phyloP scores from a whole-genome alignment of 768 basidiomycete species.

The Mycena maculata region DNA sequence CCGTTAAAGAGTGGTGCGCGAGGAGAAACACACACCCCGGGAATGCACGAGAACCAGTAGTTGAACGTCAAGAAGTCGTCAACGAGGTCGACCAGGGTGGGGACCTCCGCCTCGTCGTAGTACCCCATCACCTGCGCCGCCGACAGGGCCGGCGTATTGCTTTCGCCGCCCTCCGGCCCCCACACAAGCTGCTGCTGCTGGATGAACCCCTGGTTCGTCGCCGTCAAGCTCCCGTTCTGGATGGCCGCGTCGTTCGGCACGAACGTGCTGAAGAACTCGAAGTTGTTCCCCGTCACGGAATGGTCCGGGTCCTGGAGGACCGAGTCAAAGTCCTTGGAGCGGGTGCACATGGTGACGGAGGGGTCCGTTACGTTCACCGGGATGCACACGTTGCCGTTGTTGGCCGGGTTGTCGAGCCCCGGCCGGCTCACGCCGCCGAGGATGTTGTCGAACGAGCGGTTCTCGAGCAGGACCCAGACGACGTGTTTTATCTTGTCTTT shows the following conservation, averaged over 20 bases:
- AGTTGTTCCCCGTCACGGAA: conserved; percentile 39
- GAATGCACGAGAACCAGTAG: conserved; percentile 42
- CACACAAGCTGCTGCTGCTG: conserved; percentile 38
- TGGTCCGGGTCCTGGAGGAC: conserved; percentile 41
- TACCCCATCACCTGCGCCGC: conserved; percentile 45
- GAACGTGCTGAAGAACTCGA: conserved; percentile 41
- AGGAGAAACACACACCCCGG: background rate
- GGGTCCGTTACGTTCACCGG: conserved; percentile 36
- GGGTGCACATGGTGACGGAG: conserved; percentile 35
- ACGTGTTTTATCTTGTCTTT: conserved; percentile 41
- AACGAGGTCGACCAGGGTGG: conserved; percentile 38
- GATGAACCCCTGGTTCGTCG: conserved; percentile 41
- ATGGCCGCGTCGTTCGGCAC: conserved; percentile 36
- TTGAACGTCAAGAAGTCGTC: conserved; percentile 44
- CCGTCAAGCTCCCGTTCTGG: conserved; percentile 22
- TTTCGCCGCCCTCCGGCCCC: background rate
- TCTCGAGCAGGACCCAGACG: conserved; percentile 43
- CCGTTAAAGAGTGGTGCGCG: background rate
- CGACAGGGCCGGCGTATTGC: conserved; percentile 26
- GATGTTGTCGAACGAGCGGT: conserved; percentile 46
- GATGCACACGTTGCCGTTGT: conserved; percentile 39
- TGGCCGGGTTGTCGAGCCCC: conserved; percentile 37
- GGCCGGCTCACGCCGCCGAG: conserved; percentile 39
- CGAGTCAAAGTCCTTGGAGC: conserved; percentile 36
- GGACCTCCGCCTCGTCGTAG: conserved; percentile 37